A percentile compares a stretch with the other conserved stretches of the same genome.
Conservation (phyloP, 2,329 filamentous ascomycete species). For the Neofusicoccum cordaticola region DNA sequence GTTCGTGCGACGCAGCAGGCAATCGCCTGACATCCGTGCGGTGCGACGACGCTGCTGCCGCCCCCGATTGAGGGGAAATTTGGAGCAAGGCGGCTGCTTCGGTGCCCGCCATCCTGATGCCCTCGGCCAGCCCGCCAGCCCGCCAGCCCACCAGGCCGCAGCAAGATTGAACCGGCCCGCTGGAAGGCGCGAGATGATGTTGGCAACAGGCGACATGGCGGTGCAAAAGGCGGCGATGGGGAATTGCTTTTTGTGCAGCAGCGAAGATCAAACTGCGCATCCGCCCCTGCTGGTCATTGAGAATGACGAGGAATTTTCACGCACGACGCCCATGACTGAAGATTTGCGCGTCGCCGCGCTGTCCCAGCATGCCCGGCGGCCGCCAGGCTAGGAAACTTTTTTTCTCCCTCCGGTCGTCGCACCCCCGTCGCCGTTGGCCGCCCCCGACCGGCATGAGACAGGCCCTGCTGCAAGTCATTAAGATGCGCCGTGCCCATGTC, state of each 20-base stretch:
- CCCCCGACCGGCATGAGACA: slow-evolving; percentile 5
- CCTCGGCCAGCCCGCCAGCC: not conserved
- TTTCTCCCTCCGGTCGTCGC: not conserved
- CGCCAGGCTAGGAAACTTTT: slow-evolving; percentile 1
- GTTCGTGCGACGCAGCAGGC: slow-evolving; percentile 17
- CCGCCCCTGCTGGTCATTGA: slow-evolving; percentile 2
- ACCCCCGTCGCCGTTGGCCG: slow-evolving; percentile 5
- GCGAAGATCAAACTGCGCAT: slow-evolving; percentile 15
- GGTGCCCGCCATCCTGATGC: not conserved
- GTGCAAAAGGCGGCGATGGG: not conserved
- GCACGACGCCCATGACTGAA: too few relatives aligned
- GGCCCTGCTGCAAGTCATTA: slow-evolving; percentile 17
- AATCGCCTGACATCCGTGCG: slow-evolving; percentile 17
- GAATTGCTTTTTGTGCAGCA: not conserved
- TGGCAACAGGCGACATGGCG: not conserved
- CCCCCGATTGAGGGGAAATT: slow-evolving; percentile 2
- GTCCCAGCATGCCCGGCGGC: not conserved
- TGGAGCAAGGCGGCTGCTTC: not conserved
- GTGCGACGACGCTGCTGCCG: slow-evolving; percentile 1
- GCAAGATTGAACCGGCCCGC: slow-evolving; percentile 6
- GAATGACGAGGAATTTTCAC: slow-evolving; percentile 2
- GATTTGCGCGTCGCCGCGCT: not conserved
- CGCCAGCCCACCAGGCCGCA: not conserved
- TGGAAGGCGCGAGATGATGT: slow-evolving; percentile 12
- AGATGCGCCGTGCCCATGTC: slow-evolving; percentile 15